phyloP scores from a whole-genome alignment of 495 filamentous ascomycete genomes.

The Thozetella sp. region DNA sequence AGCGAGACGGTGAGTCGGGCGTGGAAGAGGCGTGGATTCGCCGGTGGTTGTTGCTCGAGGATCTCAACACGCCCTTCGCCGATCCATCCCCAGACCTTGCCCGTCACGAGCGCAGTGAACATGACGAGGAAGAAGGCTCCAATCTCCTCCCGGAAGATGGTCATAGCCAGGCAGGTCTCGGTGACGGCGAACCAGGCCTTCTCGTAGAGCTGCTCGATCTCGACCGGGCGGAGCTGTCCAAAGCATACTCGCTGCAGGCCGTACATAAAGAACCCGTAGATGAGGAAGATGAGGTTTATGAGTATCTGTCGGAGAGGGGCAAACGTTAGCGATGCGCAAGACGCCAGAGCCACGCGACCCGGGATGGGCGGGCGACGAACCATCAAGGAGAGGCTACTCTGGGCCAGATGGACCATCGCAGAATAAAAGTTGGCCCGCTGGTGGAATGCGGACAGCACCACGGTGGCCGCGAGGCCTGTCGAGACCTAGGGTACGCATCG shows the following conservation, averaged over 20 bases:
- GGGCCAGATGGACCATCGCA: conserved; percentile 91
- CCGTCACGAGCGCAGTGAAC: conserved; percentile 89
- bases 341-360: background rate
- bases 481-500: conserved; percentile 56
- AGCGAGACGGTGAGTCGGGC: conserved; percentile 78
- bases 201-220: conserved; percentile 96
- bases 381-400: conserved; percentile 94
- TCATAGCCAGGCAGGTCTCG: conserved; percentile 97
- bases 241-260: conserved; percentile 89
- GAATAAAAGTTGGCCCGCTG: conserved; percentile 97
- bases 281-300: conserved; percentile 81
- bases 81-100: conserved; percentile 98
- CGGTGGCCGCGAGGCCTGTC: conserved; percentile 75
- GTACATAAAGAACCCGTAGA: conserved; percentile 75
- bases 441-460: conserved; percentile 87
- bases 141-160: conserved; percentile 95
- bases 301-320: conserved; percentile 62
- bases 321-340: conserved; percentile 4
- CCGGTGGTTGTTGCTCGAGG: conserved; percentile 91
- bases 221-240: conserved; percentile 86
- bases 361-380: conserved; percentile 43
- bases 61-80: conserved; percentile 92
- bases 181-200: conserved; percentile 97
- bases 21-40: conserved; percentile 90
- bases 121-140: conserved; percentile 93